phyloP scores from a whole-genome alignment of 2,329 filamentous ascomycete genomes.

The Monilinia fructicola region DNA sequence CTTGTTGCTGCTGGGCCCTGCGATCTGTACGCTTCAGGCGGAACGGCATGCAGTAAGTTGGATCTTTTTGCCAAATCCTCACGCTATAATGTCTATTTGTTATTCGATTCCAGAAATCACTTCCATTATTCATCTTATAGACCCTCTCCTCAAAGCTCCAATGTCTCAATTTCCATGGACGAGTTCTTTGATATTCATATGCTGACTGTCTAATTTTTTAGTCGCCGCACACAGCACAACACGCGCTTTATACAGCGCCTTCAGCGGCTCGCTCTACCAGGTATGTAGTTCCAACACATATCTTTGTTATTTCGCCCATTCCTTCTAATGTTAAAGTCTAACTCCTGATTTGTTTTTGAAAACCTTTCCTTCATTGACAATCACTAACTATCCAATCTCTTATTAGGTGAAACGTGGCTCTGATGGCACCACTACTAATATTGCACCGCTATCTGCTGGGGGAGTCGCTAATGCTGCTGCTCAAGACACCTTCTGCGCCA shows the following conservation, averaged over 20 bases:
- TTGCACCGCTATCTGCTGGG: slow-evolving; percentile 52
- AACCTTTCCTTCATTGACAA: neutral
- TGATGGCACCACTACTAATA: slow-evolving; percentile 42
- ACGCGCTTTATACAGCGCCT: slow-evolving; percentile 58
- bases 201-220: neutral
- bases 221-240: slow-evolving; percentile 66
- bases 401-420: slow-evolving; percentile 52
- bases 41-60: slow-evolving; percentile 52
- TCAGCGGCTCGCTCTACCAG: slow-evolving; percentile 57
- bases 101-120: too few relatives aligned
- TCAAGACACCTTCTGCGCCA: slow-evolving; percentile 61
- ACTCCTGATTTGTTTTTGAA: neutral
- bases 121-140: too few relatives aligned
- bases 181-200: neutral
- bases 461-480: slow-evolving; percentile 60
- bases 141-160: too few relatives aligned
- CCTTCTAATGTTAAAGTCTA: too few relatives aligned
- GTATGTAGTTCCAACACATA: neutral
- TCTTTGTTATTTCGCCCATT: too few relatives aligned
- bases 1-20: slow-evolving; percentile 56
- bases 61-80: neutral
- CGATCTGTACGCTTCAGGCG: slow-evolving; percentile 58
- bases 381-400: neutral
- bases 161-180: too few relatives aligned
- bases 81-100: too few relatives aligned